Evolutionary conservation across 75 land plant genomes (phyloP).

Genomic region (Isoetes taiwanensis): DNA sequence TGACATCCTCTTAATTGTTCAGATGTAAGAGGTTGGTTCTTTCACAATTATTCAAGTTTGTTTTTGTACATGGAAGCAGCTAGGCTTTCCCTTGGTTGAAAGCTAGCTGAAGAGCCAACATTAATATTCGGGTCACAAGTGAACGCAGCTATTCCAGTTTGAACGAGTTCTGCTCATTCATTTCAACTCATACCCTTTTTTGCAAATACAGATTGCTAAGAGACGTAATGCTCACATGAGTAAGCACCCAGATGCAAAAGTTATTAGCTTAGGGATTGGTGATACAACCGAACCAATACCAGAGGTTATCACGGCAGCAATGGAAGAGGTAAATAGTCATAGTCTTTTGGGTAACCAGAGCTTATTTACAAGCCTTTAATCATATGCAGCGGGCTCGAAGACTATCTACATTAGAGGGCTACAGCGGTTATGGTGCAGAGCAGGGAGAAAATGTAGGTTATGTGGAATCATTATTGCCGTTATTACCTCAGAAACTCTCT

Average conservation of each 20-base stretch:
- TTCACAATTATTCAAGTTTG: too few species aligned
- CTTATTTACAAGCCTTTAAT: too few species aligned
- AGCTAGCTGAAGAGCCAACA: too few species aligned
- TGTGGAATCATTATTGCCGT: too few species aligned
- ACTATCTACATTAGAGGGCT: conserved; percentile 46
- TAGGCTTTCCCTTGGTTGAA: too few species aligned
- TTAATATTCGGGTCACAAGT: too few species aligned
- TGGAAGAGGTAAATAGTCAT: conserved; percentile 43
- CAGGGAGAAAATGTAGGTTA: conserved; percentile 52
- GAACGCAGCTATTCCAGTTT: too few species aligned
- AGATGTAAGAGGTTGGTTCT: too few species aligned
- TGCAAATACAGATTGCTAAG: conserved; percentile 39
- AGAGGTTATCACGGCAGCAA: conserved; percentile 37
- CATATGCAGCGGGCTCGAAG: conserved; percentile 42
- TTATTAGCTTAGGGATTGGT: conserved; percentile 69
- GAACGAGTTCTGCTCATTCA: neutral
- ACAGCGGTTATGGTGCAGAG: conserved; percentile 67
- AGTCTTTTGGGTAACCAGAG: neutral
- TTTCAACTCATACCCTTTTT: too few species aligned
- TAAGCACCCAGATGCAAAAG: conserved; percentile 56
- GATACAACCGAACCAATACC: conserved; percentile 78
- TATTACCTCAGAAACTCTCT: too few species aligned
- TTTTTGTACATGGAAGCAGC: too few species aligned
- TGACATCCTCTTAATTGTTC: too few species aligned
- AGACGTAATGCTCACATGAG: conserved; percentile 28